Evolutionary conservation across 805 yeast genomes (phyloP).

Genomic region (Tetrapisispora arboricola): DNA sequence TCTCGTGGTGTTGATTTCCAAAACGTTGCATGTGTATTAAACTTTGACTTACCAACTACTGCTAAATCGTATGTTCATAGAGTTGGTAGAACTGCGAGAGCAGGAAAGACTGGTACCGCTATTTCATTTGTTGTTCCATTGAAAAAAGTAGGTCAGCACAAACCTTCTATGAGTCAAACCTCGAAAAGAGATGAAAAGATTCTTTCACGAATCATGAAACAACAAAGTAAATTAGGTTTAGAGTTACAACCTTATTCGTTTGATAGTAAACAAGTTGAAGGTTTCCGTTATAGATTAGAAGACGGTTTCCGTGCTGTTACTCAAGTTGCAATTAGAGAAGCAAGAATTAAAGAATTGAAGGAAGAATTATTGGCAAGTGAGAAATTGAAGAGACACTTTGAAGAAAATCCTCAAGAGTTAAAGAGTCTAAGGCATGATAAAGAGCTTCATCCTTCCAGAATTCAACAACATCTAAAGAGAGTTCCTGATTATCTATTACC

Average conservation of each 20-base stretch:
- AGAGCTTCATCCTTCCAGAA: conserved; percentile 71
- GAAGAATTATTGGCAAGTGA: conserved; percentile 81
- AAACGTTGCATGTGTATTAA: conserved; percentile 92
- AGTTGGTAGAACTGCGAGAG: conserved; percentile 96
- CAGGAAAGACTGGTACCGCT: conserved; percentile 91
- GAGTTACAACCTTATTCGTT: conserved; percentile 82
- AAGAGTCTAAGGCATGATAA: conserved; percentile 84
- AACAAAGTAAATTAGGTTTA: conserved; percentile 63
- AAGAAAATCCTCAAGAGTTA: conserved; percentile 93
- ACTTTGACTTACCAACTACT: conserved; percentile 86
- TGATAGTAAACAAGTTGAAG: conserved; percentile 85
- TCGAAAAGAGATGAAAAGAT: conserved; percentile 84
- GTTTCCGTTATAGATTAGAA: conserved; percentile 91
- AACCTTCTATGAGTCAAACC: conserved; percentile 56
- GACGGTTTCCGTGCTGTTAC: conserved; percentile 97
- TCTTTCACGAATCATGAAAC: conserved; percentile 60
- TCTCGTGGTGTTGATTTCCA: conserved; percentile 95
- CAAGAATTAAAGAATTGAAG: conserved; percentile 80
- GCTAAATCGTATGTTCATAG: conserved; percentile 87
- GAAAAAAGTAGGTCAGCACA: conserved; percentile 83
- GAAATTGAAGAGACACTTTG: conserved; percentile 86
- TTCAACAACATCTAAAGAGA: conserved; percentile 77
- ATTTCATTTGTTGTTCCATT: conserved; percentile 81
- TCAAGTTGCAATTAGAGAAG: conserved; percentile 79
- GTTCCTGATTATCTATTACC: conserved; percentile 91